Conservation (phyloP, 2,329 filamentous ascomycete genomes). For the Claviceps spartinae region DNA sequence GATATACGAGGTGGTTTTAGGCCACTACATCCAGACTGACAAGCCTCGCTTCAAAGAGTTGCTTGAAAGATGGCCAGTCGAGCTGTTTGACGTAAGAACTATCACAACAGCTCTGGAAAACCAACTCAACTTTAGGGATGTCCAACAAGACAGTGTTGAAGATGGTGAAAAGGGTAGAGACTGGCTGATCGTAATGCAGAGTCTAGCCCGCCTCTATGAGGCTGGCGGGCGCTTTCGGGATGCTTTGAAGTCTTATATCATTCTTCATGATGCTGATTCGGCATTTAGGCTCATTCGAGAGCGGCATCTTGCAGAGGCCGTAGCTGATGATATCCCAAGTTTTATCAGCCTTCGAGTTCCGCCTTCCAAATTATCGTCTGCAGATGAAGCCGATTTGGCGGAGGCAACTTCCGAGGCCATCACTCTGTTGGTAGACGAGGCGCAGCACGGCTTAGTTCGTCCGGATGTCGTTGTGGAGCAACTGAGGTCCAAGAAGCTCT, state of each 20-base stretch:
- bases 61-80: conserved; percentile 69
- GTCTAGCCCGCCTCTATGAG: conserved; percentile 72
- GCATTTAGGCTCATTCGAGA: conserved; percentile 78
- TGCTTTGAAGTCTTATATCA: conserved; percentile 79
- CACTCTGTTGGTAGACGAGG: conserved; percentile 76
- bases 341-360: conserved; percentile 81
- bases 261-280: conserved; percentile 79
- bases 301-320: conserved; percentile 77
- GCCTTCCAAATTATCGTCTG: conserved; percentile 50
- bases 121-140: conserved; percentile 63
- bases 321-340: conserved; percentile 78
- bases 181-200: conserved; percentile 81
- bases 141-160: conserved; percentile 63
- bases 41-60: conserved; percentile 63
- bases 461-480: conserved; percentile 68
- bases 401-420: conserved; percentile 73
- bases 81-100: conserved; percentile 67
- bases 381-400: conserved; percentile 58
- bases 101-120: conserved; percentile 70
- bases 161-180: conserved; percentile 60
- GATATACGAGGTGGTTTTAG: conserved; percentile 80
- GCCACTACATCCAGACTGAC: conserved; percentile 74
- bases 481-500: conserved; percentile 51
- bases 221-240: conserved; percentile 70
- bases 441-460: conserved; percentile 72